Base-by-base conservation (phyloP, 352 stramenopile genomes). In the Aphanomyces astaci region DNA sequence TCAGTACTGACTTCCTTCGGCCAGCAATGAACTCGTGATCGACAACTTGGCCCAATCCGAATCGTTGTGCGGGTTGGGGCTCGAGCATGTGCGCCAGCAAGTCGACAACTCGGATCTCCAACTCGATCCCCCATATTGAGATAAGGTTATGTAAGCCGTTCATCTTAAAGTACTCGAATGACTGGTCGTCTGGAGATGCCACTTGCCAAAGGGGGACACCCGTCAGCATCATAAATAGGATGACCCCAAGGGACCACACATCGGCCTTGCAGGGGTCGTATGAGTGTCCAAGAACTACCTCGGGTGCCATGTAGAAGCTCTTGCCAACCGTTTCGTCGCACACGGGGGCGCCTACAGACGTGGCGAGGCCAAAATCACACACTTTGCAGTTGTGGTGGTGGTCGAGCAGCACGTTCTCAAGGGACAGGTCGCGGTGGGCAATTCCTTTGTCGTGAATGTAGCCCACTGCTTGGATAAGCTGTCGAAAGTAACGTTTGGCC, bases 401-500 rank as follows among this genome's bases (percentile, higher is more conserved):
- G 31, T 92, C 92, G 31, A 98, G 66, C 31, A 98, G 89, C 74
- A 96, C 84, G 72, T 98, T 98, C 72, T 98, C 94, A 7, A 97
- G 82, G 56, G 96, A 98, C 33, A 98, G 63, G 72, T 98, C 94
- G 54, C 96, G 79, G 76, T 98, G 93, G 32, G 82, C 92, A 66
- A 98, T 93, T 64, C 83, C 86, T 24, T 75, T 59, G 4, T 66
- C 76, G 73, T 98, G 94, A 1, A 98, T 81, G 43, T 87, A 90
- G 9, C 84, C 76, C 0, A 98, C 88, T 7, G 85, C 87, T 11
- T 79, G 85, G 55, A 98, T 76, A 70, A 96, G 87, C 71, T 97
- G 81, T 39, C 39, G 56, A 57, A 88, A 86, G 17, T 45, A 59
- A n/a, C 15, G 13, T 28, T 48, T 64, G 22, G 46, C 48, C n/a